These are phyloP conservation scores for Entophlyctis luteolus DNA, from an alignment of 192 early-diverging fungal genomes.

Conservation along the genomic window DNA sequence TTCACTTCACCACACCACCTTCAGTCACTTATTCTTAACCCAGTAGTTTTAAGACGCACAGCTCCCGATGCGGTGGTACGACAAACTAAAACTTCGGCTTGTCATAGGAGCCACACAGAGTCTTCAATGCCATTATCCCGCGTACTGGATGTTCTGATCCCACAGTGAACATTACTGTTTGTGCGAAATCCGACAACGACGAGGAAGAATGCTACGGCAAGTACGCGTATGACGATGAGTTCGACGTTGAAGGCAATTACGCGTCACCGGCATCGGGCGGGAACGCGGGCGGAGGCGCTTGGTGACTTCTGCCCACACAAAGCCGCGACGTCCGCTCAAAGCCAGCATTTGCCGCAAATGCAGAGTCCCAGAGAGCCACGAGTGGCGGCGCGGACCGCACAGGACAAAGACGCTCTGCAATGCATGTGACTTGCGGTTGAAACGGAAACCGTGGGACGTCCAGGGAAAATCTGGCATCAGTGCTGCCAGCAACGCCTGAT, in stretches of 20 bases:
- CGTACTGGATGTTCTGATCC: too few relatives aligned
- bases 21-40: too few relatives aligned
- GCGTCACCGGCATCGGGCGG: neutral
- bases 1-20: too few relatives aligned
- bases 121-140: too few relatives aligned
- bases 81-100: too few relatives aligned
- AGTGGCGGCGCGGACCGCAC: slow-evolving; percentile 27
- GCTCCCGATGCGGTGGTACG: too few relatives aligned
- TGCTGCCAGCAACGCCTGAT: too few relatives aligned
- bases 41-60: too few relatives aligned
- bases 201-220: neutral
- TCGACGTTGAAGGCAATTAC: neutral
- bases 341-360: slow-evolving; percentile 20
- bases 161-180: neutral
- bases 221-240: neutral
- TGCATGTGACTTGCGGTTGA: slow-evolving; percentile 22
- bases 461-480: too few relatives aligned
- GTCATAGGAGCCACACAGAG: too few relatives aligned
- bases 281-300: neutral
- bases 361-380: slow-evolving; percentile 1
- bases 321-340: slow-evolving; percentile 7
- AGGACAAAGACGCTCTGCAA: slow-evolving; percentile 26
- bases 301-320: too few relatives aligned
- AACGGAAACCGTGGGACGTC: slow-evolving; percentile 30
- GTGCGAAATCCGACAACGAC: neutral